Conservation (phyloP, 768 basidiomycete species). For the Tulasnella sp. region DNA sequence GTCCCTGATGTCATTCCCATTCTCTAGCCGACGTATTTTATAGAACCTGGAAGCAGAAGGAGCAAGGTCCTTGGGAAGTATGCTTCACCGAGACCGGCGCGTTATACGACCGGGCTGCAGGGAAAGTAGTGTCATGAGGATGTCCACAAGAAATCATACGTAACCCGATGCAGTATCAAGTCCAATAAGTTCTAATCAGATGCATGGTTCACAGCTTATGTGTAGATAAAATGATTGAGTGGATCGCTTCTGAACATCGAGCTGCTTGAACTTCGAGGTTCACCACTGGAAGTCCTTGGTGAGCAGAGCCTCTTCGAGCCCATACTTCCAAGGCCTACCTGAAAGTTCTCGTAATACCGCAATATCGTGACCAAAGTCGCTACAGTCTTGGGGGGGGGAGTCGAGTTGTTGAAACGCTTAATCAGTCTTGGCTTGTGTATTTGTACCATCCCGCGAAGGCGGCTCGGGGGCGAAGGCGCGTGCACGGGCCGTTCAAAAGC, state of each 20-base stretch:
- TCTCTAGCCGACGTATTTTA: not conserved
- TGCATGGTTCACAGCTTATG: too few relatives aligned
- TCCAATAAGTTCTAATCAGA: not conserved
- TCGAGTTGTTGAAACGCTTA: not conserved
- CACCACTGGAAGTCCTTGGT: not conserved
- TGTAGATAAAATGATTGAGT: not conserved
- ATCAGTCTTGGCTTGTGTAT: not conserved
- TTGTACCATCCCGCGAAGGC: not conserved
- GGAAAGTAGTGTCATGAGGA: not conserved
- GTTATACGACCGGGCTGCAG: not conserved
- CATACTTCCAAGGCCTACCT: constrained; percentile 6
- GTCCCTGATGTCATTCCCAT: not conserved
- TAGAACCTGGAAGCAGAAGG: not conserved
- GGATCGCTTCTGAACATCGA: not conserved
- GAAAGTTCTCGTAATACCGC: not conserved
- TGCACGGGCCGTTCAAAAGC: not conserved
- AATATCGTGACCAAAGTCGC: not conserved
- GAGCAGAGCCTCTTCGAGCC: not conserved
- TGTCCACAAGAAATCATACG: not conserved
- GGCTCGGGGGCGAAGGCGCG: not conserved
- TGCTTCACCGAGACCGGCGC: not conserved
- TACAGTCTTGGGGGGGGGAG: not conserved
- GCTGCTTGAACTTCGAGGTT: not conserved
- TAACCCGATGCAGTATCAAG: not conserved
- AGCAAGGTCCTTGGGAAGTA: not conserved